Conservation (phyloP, 176 grass and related monocot genomes). For the Canna indica region DNA sequence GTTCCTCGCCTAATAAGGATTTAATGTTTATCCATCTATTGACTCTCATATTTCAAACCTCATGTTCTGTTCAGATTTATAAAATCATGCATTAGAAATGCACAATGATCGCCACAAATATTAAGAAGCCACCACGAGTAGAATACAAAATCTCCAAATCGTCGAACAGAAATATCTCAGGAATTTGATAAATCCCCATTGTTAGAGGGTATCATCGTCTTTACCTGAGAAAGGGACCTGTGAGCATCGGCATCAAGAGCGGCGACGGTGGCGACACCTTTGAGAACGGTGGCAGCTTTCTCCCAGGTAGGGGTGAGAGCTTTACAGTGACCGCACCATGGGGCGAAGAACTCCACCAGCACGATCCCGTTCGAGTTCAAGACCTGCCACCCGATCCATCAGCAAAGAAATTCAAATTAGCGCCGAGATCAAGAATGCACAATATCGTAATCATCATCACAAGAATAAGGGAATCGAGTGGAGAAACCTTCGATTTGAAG, state of each 20-base stretch:
- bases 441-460: neutral
- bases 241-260: conserved; percentile 90
- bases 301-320: conserved; percentile 84
- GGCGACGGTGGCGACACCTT: conserved; percentile 75
- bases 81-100: neutral
- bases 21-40: neutral
- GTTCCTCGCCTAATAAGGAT: too few relatives aligned
- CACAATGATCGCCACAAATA: too few relatives aligned
- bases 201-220: neutral
- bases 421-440: neutral
- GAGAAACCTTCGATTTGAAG: conserved; percentile 89
- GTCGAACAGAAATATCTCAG: conserved; percentile 1
- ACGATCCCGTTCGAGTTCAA: conserved; percentile 81
- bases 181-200: conserved; percentile 12
- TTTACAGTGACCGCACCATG: conserved; percentile 98
- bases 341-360: conserved; percentile 95
- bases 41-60: neutral
- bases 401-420: neutral
- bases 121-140: neutral
- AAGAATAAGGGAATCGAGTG: conserved; percentile 22
- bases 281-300: conserved; percentile 76
- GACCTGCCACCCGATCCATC: conserved; percentile 33
- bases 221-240: conserved; percentile 66
- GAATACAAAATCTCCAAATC: neutral
- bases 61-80: neutral